Percentiles rank a stretch among this genome's conserved stretches.
These are phyloP conservation scores for Perkinsus marinus DNA, from an alignment of 169 alveolate genomes.

Conservation along the genomic window DNA sequence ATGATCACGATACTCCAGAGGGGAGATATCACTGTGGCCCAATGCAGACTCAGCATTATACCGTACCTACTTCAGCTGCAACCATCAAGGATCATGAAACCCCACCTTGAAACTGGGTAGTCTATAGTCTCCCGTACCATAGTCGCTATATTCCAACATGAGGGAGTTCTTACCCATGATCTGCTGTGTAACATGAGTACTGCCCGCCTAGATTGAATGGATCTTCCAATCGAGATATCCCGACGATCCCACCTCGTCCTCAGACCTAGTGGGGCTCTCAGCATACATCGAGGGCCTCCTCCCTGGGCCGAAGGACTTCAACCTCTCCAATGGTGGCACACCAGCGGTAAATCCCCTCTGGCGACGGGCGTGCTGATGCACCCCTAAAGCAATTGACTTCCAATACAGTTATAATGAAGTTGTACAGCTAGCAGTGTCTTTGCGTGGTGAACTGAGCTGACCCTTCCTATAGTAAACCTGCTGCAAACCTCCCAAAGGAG, in stretches of 20 bases:
- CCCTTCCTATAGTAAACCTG: neutral
- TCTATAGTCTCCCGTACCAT: neutral
- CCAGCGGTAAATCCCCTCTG: neutral
- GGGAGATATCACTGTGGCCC: neutral
- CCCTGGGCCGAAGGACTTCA: neutral
- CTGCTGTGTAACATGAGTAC: neutral
- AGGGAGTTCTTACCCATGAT: neutral
- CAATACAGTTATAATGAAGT: neutral
- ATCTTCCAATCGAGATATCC: neutral
- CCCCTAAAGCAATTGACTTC: neutral
- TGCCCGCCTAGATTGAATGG: neutral
- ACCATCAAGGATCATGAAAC: neutral
- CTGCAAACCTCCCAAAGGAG: neutral
- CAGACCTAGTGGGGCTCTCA: neutral
- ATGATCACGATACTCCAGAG: neutral
- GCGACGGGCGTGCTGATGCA: neutral
- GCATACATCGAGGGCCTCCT: neutral
- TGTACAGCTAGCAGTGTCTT: neutral
- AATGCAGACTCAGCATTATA: neutral
- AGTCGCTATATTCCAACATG: neutral
- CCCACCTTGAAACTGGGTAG: neutral
- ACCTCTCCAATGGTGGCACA: neutral
- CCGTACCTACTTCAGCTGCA: neutral
- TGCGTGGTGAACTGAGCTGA: neutral
- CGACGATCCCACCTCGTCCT: neutral